These are phyloP conservation scores for Boechera stricta DNA, from an alignment of 345 rosid genomes.

Conservation along the genomic window DNA sequence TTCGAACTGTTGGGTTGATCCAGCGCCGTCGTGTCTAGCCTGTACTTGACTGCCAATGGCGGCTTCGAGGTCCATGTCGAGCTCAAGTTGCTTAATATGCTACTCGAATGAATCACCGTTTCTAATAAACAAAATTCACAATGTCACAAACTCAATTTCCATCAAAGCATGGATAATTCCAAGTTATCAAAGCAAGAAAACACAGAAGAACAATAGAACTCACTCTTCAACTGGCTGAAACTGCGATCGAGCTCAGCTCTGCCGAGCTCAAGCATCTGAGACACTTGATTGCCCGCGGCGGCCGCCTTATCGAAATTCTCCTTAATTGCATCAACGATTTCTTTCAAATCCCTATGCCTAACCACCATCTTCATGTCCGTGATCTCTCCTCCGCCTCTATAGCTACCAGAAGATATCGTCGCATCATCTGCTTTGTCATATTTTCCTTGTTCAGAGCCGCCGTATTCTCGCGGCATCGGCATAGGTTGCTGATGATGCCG, in stretches of 20 bases:
- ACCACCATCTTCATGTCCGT: slow-evolving; percentile 78
- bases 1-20: slow-evolving; percentile 60
- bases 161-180: slow-evolving; percentile 1
- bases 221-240: slow-evolving; percentile 89
- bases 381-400: slow-evolving; percentile 57
- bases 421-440: slow-evolving; percentile 55
- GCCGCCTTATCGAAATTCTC: slow-evolving; percentile 85
- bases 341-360: slow-evolving; percentile 89
- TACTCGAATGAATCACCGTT: slow-evolving; percentile 94
- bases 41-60: slow-evolving; percentile 89
- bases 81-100: slow-evolving; percentile 82
- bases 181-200: not conserved
- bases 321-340: slow-evolving; percentile 82
- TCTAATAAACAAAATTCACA: slow-evolving; percentile 51
- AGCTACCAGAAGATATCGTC: slow-evolving; percentile 58
- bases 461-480: slow-evolving; percentile 42
- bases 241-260: slow-evolving; percentile 90
- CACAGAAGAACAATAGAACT: slow-evolving; percentile 22
- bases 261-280: slow-evolving; percentile 82
- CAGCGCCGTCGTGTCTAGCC: slow-evolving; percentile 62
- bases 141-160: not conserved
- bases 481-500: slow-evolving; percentile 35
- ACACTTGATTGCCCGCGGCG: slow-evolving; percentile 72
- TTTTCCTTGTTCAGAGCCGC: slow-evolving; percentile 23
- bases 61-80: slow-evolving; percentile 97